A percentile compares a stretch with the other conserved stretches of the same genome.
Conservation (phyloP, 2,329 filamentous ascomycete genomes). For the Chaetothyriales sp. region DNA sequence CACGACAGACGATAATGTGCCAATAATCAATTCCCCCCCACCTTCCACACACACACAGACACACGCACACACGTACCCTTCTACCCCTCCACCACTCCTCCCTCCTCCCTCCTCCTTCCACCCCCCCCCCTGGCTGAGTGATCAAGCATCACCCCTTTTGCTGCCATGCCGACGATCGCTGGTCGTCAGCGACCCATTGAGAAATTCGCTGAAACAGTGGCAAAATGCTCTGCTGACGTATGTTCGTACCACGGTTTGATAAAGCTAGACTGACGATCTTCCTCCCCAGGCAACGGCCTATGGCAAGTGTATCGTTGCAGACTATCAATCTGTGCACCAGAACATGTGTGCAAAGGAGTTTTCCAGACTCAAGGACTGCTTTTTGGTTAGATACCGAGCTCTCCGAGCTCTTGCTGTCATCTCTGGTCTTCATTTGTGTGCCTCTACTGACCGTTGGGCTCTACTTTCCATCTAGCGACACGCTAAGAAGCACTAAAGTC, state of each 20-base stretch:
- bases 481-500: constrained; percentile 32
- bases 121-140: background rate
- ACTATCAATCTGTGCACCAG: constrained; percentile 81
- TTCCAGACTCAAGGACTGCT: constrained; percentile 71
- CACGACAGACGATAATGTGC: background rate
- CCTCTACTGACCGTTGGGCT: background rate
- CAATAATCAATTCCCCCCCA: too few relatives aligned
- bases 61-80: too few relatives aligned
- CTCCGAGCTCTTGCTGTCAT: background rate
- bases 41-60: too few relatives aligned
- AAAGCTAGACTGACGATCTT: background rate
- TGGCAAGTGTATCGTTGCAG: constrained; percentile 76
- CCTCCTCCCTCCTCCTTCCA: background rate
- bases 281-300: constrained; percentile 52
- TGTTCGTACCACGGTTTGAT: constrained; percentile 7
- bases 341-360: constrained; percentile 85
- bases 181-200: constrained; percentile 48
- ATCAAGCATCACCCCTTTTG: background rate
- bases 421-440: background rate
- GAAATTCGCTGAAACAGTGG: constrained; percentile 50
- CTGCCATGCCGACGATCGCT: constrained; percentile 26
- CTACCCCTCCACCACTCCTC: background rate
- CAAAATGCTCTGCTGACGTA: constrained; percentile 53
- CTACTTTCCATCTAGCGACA: constrained; percentile 29
- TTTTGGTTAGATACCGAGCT: constrained; percentile 65